Conservation (phyloP, 1,284 basidiomycete genomes). For the Trametes polyzona region DNA sequence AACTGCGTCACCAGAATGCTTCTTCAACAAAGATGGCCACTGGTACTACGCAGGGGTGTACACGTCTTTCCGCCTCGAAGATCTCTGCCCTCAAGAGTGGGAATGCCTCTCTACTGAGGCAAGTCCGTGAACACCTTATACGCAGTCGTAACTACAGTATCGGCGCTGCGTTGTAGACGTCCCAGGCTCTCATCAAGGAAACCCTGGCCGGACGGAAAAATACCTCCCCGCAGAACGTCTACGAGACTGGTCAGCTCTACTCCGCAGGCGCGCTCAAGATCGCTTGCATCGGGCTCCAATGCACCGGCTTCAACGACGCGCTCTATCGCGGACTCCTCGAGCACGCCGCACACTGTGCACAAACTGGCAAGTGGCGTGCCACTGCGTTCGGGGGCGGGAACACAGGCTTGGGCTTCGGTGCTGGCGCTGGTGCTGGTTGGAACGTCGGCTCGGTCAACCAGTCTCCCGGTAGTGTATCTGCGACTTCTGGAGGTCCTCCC, state of each 20-base stretch:
- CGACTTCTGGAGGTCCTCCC: background rate
- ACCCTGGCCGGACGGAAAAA: constrained; percentile 72
- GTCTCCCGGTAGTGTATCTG: background rate
- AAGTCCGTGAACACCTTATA: constrained; percentile 9
- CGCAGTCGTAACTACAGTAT: background rate
- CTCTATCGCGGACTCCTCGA: constrained; percentile 67
- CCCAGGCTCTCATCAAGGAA: constrained; percentile 66
- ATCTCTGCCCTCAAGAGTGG: constrained; percentile 70
- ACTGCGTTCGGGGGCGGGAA: background rate
- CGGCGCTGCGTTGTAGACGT: constrained; percentile 48
- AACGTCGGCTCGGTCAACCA: background rate
- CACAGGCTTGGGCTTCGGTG: background rate
- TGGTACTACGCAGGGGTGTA: constrained; percentile 85
- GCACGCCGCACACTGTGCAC: constrained; percentile 57
- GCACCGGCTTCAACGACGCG: constrained; percentile 66
- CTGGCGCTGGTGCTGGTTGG: background rate
- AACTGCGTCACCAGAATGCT: constrained; percentile 64
- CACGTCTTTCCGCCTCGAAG: constrained; percentile 62
- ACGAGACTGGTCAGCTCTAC: constrained; percentile 73
- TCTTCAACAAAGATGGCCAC: constrained; percentile 74
- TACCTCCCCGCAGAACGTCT: constrained; percentile 73
- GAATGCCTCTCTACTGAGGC: constrained; percentile 66
- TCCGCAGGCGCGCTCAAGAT: constrained; percentile 69
- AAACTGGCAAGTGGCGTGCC: constrained; percentile 36
- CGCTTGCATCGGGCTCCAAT: constrained; percentile 72